Evolutionary conservation across 225 moss, liverwort and hornwort species (phyloP), one percentile per base, ranked within the genome.

Genomic region (Neckera pumila): DNA sequence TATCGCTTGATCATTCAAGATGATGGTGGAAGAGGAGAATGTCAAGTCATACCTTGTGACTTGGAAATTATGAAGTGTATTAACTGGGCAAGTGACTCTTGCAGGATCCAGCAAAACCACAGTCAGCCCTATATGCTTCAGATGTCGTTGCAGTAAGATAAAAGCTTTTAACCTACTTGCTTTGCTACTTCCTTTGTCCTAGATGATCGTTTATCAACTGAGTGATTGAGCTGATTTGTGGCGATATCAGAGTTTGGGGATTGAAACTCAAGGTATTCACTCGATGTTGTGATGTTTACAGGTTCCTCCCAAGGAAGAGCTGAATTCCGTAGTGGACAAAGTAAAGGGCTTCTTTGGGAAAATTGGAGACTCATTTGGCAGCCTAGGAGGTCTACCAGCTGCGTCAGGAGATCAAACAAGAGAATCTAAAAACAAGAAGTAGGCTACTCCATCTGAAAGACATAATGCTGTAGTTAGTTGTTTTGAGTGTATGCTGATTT

Each of bases 331-430:
- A 60, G 94, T 95, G 79, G 97, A 97, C 90, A 99, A 93, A 92
- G 92, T 97, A 6, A 99, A 96, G 92, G 93, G 91, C 83, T 94
- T 97, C 61, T 94, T 99, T 73, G 92, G 95, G 40, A 97, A 96
- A 76, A 94, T 97, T 33, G 97, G 97, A 90, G 97, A 99, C 7
- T 95, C 97, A 8, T 97, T 99, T 87, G 95, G 99, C 70, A 93
- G 94, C 84, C 83, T 97, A 72, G 92, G 93, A 72, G 11, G 85
- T 73, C 81, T 91, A 86, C 89, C 94, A 79, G 89, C 72, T 73
- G 83, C 74, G 34, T 89, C 91, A 76, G 90, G 84, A 86, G 91
- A 84, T 63, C 91, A 92, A 88, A 79, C 78, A 83, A 54, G 84
- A 16, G 85, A 91, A n/a, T 89, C 88, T 45, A 94, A 93, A 72